Evolutionary conservation across 495 filamentous ascomycete species (phyloP), one percentile per base, ranked within the genome.

Genomic region (Parathielavia appendiculata): DNA sequence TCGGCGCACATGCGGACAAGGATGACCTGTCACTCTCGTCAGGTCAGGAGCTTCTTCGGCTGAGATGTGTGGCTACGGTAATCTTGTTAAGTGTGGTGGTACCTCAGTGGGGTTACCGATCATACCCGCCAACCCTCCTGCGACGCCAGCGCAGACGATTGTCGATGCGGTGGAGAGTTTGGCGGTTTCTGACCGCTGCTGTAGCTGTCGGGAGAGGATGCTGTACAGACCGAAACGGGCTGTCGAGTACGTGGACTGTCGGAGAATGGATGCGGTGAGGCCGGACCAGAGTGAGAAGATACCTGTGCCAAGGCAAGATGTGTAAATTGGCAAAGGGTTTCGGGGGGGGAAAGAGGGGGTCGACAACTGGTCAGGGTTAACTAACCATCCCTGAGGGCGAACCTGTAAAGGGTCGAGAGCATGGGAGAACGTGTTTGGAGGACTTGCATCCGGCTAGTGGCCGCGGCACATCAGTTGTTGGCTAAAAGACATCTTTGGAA

Each of bases 1-100:
- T 91, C 88, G 40, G 81, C 80, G 69, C 89, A 87, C 88, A 91
- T 91, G 14, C 88, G 81, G 30, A 91, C 85, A 39, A 91, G 80
- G 6, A 87, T 85, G 47, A 35, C 49, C 49, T 51, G 45, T 32
- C 45, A 32, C 19, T 48, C 11, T 16, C n/a, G n/a, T n/a, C n/a
- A n/a, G n/a, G n/a, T n/a, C n/a, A n/a, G n/a, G n/a, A n/a, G n/a
- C n/a, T n/a, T n/a, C n/a, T n/a, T n/a, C n/a, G n/a, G n/a, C n/a
- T n/a, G n/a, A n/a, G n/a, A n/a, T n/a, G n/a, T n/a, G n/a, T n/a
- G n/a, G n/a, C n/a, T n/a, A n/a, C n/a, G n/a, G n/a, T n/a, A n/a
- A n/a, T n/a, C n/a, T n/a, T n/a, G n/a, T n/a, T n/a, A 11, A 44
- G 41, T 6, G 41, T 1, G 23, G 26, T 26, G 5, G n/a, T 39